phyloP scores from a whole-genome alignment of 78 protist species.

The Planoprotostelium fungivorum region DNA sequence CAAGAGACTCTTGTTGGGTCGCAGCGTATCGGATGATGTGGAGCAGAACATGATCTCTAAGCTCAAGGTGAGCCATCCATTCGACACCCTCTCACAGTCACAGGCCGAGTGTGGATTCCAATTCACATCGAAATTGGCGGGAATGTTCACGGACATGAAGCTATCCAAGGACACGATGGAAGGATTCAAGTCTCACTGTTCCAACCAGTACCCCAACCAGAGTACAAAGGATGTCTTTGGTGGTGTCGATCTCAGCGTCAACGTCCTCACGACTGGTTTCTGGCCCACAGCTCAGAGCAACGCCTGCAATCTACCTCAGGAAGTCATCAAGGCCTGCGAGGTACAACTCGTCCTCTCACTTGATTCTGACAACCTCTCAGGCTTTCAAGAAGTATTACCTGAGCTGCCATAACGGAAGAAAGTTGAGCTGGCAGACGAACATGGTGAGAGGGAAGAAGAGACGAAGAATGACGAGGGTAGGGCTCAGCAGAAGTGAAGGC shows the following conservation, averaged over 20 bases:
- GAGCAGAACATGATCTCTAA: conserved; percentile 82
- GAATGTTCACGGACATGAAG: conserved; percentile 94
- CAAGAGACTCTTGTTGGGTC: conserved; percentile 74
- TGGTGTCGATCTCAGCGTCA: conserved; percentile 60
- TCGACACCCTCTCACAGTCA: background rate
- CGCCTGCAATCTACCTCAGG: conserved; percentile 47
- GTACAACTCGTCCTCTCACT: background rate
- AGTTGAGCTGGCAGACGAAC: conserved; percentile 80
- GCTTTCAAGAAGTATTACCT: conserved; percentile 75
- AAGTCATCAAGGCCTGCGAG: conserved; percentile 2
- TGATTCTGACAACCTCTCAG: conserved; percentile 42
- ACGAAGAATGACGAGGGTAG: background rate
- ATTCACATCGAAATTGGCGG: conserved; percentile 90
- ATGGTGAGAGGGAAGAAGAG: conserved; percentile 25
- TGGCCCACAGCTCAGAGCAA: conserved; percentile 81
- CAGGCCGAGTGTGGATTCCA: conserved; percentile 87
- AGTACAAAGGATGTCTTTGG: background rate
- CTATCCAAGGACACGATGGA: conserved; percentile 70
- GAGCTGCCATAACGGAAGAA: conserved; percentile 76
- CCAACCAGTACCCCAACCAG: too few relatives aligned
- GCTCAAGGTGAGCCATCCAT: conserved; percentile 46
- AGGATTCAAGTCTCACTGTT: conserved; percentile 39
- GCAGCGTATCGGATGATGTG: conserved; percentile 73
- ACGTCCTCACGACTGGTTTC: conserved; percentile 87
- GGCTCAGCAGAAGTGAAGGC: conserved; percentile 88